Evolutionary conservation across 495 filamentous ascomycete species (phyloP).

Genomic region (Darksidea phi): DNA sequence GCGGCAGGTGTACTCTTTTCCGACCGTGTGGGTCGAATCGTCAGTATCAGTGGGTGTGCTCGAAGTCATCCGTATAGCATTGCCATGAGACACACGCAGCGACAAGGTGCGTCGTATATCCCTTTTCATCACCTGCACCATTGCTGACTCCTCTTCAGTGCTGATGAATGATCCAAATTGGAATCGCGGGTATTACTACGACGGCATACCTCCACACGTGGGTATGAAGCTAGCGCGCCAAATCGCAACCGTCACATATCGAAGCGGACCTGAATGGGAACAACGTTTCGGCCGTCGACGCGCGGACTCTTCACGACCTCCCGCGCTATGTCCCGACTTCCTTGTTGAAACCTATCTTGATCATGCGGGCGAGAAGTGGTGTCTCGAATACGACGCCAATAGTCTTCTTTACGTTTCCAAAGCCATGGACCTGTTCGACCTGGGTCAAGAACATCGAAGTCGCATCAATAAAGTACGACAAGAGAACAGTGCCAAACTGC

Average conservation of each 20-base stretch:
- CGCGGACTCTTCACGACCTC: slow-evolving; percentile 80
- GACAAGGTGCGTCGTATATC: slow-evolving; percentile 55
- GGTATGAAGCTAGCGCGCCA: slow-evolving; percentile 98
- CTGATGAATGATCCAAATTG: slow-evolving; percentile 98
- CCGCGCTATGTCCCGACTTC: slow-evolving; percentile 94
- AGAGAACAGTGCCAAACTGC: slow-evolving; percentile 52
- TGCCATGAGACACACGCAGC: slow-evolving; percentile 97
- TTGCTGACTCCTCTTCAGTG: slow-evolving; percentile 48
- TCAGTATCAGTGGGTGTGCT: slow-evolving; percentile 90
- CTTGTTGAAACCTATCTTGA: slow-evolving; percentile 98
- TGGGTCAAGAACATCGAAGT: slow-evolving; percentile 66
- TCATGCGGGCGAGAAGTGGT: slow-evolving; percentile 98
- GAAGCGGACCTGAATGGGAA: slow-evolving; percentile 97
- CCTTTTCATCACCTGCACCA: neutral
- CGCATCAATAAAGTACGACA: slow-evolving; percentile 51
- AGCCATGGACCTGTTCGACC: slow-evolving; percentile 97
- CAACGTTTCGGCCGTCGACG: slow-evolving; percentile 85
- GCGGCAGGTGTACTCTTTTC: slow-evolving; percentile 87
- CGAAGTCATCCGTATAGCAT: slow-evolving; percentile 97
- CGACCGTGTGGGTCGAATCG: slow-evolving; percentile 73
- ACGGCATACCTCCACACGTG: slow-evolving; percentile 80
- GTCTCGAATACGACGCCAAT: slow-evolving; percentile 96
- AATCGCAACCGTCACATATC: slow-evolving; percentile 96
- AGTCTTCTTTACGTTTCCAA: slow-evolving; percentile 96
- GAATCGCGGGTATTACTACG: slow-evolving; percentile 96